Percentiles rank a stretch among this genome's conserved stretches.
phyloP scores from a whole-genome alignment of 2,329 filamentous ascomycete species.

The Sclerotinia glacialis region DNA sequence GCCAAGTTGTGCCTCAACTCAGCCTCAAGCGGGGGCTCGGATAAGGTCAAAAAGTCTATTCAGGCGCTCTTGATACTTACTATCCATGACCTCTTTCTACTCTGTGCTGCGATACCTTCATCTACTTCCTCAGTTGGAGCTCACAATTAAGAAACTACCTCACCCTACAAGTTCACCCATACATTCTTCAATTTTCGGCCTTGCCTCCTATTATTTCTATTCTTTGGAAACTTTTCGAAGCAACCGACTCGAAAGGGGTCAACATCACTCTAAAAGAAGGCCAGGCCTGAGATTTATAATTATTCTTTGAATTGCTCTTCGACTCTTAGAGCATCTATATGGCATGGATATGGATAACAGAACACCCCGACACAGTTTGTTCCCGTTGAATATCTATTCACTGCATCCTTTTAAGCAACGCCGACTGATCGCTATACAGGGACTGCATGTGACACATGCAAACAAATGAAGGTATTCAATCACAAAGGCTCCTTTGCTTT shows the following conservation, averaged over 20 bases:
- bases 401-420: background rate
- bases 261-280: background rate
- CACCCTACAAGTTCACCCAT: background rate
- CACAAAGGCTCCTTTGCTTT: conserved; percentile 2
- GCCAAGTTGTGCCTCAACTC: background rate
- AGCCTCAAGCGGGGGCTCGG: conserved; percentile 1
- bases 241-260: background rate
- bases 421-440: conserved; percentile 25
- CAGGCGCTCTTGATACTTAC: background rate
- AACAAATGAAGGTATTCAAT: conserved; percentile 32
- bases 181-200: background rate
- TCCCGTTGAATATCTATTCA: background rate
- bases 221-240: background rate
- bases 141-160: background rate
- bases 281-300: background rate
- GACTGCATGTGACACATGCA: conserved; percentile 34
- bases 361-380: conserved; percentile 19
- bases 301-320: background rate
- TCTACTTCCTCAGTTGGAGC: background rate
- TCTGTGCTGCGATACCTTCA: background rate
- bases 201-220: background rate
- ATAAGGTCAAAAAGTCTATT: conserved; percentile 6
- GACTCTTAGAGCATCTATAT: background rate
- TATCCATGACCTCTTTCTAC: background rate
- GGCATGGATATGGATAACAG: conserved; percentile 8